Conservation (phyloP, 768 basidiomycete species). For the Podaxis rugospora region DNA sequence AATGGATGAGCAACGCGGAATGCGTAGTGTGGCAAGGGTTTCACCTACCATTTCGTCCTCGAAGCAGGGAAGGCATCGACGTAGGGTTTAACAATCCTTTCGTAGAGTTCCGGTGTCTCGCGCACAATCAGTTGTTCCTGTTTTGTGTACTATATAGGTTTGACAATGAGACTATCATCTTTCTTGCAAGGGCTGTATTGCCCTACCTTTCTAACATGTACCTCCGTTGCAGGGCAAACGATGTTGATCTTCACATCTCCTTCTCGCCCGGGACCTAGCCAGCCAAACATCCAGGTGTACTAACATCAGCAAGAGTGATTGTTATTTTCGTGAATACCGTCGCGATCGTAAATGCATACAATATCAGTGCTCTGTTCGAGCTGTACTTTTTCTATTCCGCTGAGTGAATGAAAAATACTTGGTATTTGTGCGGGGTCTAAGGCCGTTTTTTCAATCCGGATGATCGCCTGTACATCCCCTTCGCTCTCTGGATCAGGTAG, state of each 20-base stretch:
- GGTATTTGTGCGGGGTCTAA: conserved; percentile 41
- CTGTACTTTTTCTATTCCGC: conserved; percentile 37
- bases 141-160: conserved; percentile 55
- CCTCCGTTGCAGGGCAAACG: conserved; percentile 85
- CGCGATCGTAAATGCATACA: conserved; percentile 31
- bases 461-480: conserved; percentile 44
- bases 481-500: conserved; percentile 31
- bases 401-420: conserved; percentile 31
- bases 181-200: background rate
- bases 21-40: background rate
- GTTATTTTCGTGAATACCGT: background rate
- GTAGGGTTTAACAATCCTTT: conserved; percentile 68
- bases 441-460: conserved; percentile 77
- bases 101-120: conserved; percentile 82
- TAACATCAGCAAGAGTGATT: conserved; percentile 23
- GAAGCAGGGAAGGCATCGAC: conserved; percentile 69
- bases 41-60: conserved; percentile 73
- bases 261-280: conserved; percentile 44
- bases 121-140: conserved; percentile 70
- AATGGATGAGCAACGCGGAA: background rate
- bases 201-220: conserved; percentile 78
- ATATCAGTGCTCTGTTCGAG: conserved; percentile 65
- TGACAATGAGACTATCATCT: background rate
- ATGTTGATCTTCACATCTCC: conserved; percentile 79
- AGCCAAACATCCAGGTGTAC: conserved; percentile 83